Base-by-base conservation (phyloP, 2,329 filamentous ascomycete genomes). In the Fusarium sp. region DNA sequence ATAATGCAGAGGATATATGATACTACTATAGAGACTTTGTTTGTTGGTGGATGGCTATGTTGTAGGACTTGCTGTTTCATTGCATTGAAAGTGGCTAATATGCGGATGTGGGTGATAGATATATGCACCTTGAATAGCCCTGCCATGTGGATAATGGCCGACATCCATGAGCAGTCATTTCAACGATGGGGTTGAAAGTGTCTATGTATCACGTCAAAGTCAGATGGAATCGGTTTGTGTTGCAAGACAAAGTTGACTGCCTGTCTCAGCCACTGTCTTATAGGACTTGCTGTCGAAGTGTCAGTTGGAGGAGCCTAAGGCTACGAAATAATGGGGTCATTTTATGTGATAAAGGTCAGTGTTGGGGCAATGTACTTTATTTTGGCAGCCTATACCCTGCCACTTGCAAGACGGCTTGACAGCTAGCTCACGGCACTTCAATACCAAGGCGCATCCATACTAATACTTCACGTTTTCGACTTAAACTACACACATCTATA, bases 1-100 rank as follows among this genome's bases (percentile, higher is more conserved):
- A 53, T 53, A 53, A 53, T 42, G n/a, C 24, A 53, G 7, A 53
- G 13, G 34, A 42, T 53, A 53, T 29, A 42, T 53, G 32, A 52
- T 42, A 42, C 20, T 18, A 11, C 10, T n/a, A 14, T 16, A 10
- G 2, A 44, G 2, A 2, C 3, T 22, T 18, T 37, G 13, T 18
- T 22, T 52, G 47, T 51, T 51, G 13, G 34, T 42, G n/a, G 41
- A 52, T 16, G 44, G 22, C 11, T 24, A 14, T 47, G 18, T 25
- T 47, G 18, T 8, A 46, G 24, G 13, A 41, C 27, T 27, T 52
- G 22, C 48, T 27, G 48, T 52, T 52, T 8, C 48, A 52, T 52
- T 27, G 48, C 48, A 52, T 53, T 41, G 32, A 29, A 52, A 41
- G 49, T 53, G 49, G 34, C 34, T 42, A 24, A 42, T n/a, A 4